Evolutionary conservation across 805 yeast species (phyloP).

Genomic region (Candida arabinofermentans): DNA sequence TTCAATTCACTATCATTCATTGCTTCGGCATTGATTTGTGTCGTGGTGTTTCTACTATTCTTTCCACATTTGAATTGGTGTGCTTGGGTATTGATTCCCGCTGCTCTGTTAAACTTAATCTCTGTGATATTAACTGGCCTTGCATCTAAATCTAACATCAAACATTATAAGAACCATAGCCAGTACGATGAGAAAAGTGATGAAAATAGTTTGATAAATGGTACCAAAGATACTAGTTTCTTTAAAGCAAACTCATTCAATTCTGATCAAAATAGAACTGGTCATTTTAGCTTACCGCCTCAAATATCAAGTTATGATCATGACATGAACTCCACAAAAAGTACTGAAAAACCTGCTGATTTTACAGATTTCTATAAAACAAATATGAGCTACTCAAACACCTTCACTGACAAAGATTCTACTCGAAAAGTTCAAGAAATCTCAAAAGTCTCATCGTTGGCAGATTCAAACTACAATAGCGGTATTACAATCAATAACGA

Average conservation of each 20-base stretch:
- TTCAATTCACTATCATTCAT: slow-evolving; percentile 48
- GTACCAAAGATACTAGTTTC: slow-evolving; percentile 12
- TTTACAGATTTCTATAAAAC: slow-evolving; percentile 2
- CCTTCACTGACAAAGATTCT: slow-evolving; percentile 1
- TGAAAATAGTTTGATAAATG: slow-evolving; percentile 8
- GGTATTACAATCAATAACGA: not conserved
- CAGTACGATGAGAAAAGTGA: slow-evolving; percentile 16
- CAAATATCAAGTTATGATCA: not conserved
- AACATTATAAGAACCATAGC: not conserved
- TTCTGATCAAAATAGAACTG: not conserved
- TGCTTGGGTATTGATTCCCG: slow-evolving; percentile 68
- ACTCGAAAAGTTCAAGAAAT: not conserved
- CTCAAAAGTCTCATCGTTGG: not conserved
- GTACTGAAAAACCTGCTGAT: slow-evolving; percentile 1
- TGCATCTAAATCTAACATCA: slow-evolving; percentile 25
- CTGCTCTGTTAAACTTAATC: slow-evolving; percentile 54
- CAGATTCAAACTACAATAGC: not conserved
- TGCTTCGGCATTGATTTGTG: slow-evolving; percentile 49
- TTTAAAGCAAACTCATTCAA: not conserved
- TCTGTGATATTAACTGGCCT: slow-evolving; percentile 47
- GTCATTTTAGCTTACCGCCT: not conserved
- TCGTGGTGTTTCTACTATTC: slow-evolving; percentile 54
- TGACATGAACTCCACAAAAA: not conserved
- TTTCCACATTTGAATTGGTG: slow-evolving; percentile 67
- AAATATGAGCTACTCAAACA: slow-evolving; percentile 2